Evolutionary conservation across 768 basidiomycete species (phyloP).

Genomic region (Lyophyllum atratum): DNA sequence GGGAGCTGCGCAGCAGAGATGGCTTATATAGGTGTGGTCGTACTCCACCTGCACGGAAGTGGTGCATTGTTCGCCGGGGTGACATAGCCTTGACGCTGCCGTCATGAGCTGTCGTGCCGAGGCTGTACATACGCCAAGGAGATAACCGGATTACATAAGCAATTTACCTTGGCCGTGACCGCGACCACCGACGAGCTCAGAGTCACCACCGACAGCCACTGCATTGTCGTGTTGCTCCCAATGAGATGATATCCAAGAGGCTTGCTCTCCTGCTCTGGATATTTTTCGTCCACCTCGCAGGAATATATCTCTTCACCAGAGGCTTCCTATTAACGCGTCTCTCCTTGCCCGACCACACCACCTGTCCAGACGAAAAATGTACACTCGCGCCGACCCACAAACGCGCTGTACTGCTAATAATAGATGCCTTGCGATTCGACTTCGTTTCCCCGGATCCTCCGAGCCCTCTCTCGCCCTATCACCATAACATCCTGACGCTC

Average conservation of each 20-base stretch:
- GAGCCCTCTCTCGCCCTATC: conserved; percentile 59
- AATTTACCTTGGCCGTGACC: not conserved
- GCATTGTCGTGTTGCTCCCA: too few relatives aligned
- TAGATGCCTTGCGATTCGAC: conserved; percentile 94
- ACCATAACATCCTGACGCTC: conserved; percentile 82
- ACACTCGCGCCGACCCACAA: conserved; percentile 67
- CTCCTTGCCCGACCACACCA: conserved; percentile 60
- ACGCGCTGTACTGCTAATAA: conserved; percentile 81
- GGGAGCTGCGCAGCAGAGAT: not conserved
- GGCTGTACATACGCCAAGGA: not conserved
- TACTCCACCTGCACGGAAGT: not conserved
- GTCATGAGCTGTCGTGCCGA: not conserved
- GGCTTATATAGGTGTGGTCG: not conserved
- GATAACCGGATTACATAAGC: not conserved
- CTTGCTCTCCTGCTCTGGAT: conserved; percentile 55
- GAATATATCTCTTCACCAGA: conserved; percentile 86
- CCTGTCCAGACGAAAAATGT: conserved; percentile 40
- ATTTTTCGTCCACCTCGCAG: conserved; percentile 67
- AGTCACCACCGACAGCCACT: too few relatives aligned
- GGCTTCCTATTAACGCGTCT: conserved; percentile 89
- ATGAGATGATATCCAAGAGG: conserved; percentile 28
- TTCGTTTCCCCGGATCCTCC: conserved; percentile 80
- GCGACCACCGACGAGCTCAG: not conserved
- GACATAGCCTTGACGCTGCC: not conserved
- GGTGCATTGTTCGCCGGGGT: not conserved